Base-by-base conservation (phyloP, 1,139 yeast species). In the Candida neerlandica region DNA sequence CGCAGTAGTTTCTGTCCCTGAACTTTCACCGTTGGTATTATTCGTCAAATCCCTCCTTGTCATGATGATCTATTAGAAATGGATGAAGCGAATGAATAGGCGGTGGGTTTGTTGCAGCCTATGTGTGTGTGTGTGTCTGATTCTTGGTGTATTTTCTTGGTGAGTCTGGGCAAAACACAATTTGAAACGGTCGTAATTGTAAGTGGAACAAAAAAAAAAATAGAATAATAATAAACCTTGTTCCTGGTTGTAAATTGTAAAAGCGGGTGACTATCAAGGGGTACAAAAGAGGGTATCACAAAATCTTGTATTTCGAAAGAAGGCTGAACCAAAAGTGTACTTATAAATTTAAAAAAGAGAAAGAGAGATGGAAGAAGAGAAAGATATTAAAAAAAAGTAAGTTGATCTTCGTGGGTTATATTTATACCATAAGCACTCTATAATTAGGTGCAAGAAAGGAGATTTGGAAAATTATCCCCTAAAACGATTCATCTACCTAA, bases 11-110 rank as follows among this genome's bases (percentile, higher is more conserved):
- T 7, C 15, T 5, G 6, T 14, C 12, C 27, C 18, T n/a, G 32
- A 19, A 10, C 11, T 26, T 39, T 39, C 42, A 18, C 15, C 33
- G 5, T 12, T 6, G 6, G 32, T 39, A 26, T 39, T 39, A 18
- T 39, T n/a, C 6, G 42, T 39, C 26, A 39, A 39, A 39, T 39
- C 10, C 21, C 42, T 39, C 32, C 32, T 39, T 12, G 42, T 12
- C 42, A 39, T 39, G 27, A 39, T 39, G 27, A 5, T 37, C 27
- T 19, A 37, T 37, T 19, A 37, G 11, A 11, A 18, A 18, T 19
- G 40, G 12, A 10, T 11, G 4, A 37, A 37, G 29, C 40, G 40
- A 37, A 18, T 37, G 35, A n/a, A 33, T 33, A 33, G 5, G 9
- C 11, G 30, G 30, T 27, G n/a, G 33, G 33, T 5, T 6, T 6